A percentile compares a stretch with the other conserved stretches of the same genome.
phyloP scores from a whole-genome alignment of 306 rosid species.

The Elaeagnus macrophylla region DNA sequence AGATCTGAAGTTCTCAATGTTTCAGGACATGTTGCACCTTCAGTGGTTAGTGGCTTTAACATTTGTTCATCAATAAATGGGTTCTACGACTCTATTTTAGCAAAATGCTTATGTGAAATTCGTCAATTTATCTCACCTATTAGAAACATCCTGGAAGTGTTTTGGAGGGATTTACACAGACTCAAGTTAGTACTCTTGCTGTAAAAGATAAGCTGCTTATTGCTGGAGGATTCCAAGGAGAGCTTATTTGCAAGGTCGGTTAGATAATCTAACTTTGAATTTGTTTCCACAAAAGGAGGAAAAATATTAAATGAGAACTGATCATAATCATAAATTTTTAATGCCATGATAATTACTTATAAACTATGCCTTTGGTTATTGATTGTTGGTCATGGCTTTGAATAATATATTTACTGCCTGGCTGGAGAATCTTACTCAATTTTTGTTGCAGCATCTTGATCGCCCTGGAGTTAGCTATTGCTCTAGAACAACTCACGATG shows the following conservation, averaged over 20 bases:
- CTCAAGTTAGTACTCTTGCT: constrained; percentile 81
- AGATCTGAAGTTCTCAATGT: constrained; percentile 74
- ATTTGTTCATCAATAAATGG: not conserved
- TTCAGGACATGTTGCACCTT: constrained; percentile 76
- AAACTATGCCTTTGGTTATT: no score
- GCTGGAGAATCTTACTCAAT: constrained; percentile 2
- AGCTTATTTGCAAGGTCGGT: constrained; percentile 81
- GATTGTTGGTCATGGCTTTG: not conserved
- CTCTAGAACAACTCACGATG: constrained; percentile 68
- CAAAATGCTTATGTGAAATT: not conserved
- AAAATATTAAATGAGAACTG: no score
- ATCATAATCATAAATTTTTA: no score
- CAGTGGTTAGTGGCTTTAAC: constrained; percentile 40
- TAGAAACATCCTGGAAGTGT: constrained; percentile 62
- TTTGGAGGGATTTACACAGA: constrained; percentile 76
- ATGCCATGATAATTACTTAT: no score
- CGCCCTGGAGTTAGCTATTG: constrained; percentile 69
- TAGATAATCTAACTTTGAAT: no score
- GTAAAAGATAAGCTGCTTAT: constrained; percentile 73
- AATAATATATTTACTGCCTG: not conserved
- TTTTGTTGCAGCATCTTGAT: constrained; percentile 61
- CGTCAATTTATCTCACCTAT: constrained; percentile 11
- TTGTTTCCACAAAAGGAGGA: no score
- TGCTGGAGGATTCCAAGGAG: constrained; percentile 95
- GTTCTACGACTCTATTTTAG: not conserved